Evolutionary conservation across 495 filamentous ascomycete species (phyloP), one percentile per base, ranked within the genome.

Genomic region (Astrothelium macrocarpum): DNA sequence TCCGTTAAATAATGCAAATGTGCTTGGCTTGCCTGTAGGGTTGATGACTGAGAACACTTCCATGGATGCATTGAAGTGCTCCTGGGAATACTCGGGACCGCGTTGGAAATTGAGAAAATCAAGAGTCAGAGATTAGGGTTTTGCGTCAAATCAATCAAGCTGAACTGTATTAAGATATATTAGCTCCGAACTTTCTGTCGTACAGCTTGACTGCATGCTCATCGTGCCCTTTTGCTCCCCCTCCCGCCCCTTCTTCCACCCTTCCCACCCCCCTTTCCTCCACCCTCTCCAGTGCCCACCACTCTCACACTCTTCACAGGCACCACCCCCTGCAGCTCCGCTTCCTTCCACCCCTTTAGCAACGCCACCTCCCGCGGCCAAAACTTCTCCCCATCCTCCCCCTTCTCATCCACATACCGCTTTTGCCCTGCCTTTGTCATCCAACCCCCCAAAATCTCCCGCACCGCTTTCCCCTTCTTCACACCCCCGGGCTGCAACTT

Each of bases 401-500:
- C 76, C 60, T 71, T 74, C 70, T 82, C 79, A 67, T 89, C 86
- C 3, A 88, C 66, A 18, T 74, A 74, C 62, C 79, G 84, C 42
- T 68, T 67, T 59, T 80, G 73, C 28, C 67, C 70, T 1, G 80
- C 77, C 64, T 87, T 80, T 12, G 71, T 71, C 9, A 81, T 73
- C 91, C 94, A 97, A 58, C 81, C 81, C 42, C 82, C 82, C 20
- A 95, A 71, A 45, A 97, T 88, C 75, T 96, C 91, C 75, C 89
- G 89, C 28, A 96, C 85, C 18, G 93, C 94, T 73, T 96, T 98
- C 1, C 93, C 92, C 77, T 96, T 95, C 81, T 98, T 98, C 68
- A 85, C 81, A 1, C 84, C 69, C 1, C 94, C 94, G 0, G 94
- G 94, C 76, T 97, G 94, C 66, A 98, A 68, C 78, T 97, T 98